phyloP scores from a whole-genome alignment of 306 rosid genomes.

The Potentilla sterilis region DNA sequence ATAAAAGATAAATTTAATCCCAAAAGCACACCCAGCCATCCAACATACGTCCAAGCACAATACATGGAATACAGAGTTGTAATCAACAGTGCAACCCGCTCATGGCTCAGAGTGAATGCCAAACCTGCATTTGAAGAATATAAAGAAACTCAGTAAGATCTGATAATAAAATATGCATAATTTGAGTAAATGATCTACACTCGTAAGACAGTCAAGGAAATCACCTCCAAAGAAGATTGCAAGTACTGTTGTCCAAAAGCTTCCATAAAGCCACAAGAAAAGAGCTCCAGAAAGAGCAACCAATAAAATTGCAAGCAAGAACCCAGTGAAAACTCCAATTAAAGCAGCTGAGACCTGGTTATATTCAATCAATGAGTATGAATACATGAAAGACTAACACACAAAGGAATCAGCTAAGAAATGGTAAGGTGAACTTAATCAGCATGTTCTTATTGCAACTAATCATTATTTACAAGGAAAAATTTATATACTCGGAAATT shows the following conservation, averaged over 20 bases:
- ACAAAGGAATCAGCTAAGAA: background rate
- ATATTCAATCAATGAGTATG: constrained; percentile 27
- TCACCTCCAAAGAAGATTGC: constrained; percentile 87
- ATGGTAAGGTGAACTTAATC: background rate
- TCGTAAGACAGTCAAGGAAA: constrained; percentile 23
- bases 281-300: constrained; percentile 66
- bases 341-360: constrained; percentile 66
- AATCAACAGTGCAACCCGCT: constrained; percentile 67
- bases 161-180: constrained; percentile 15
- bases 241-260: constrained; percentile 81
- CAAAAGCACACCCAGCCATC: constrained; percentile 81
- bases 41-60: constrained; percentile 83
- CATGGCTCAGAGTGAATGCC: constrained; percentile 68
- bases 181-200: constrained; percentile 20
- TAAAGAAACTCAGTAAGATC: constrained; percentile 33
- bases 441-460: background rate
- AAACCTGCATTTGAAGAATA: constrained; percentile 59
- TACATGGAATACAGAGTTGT: constrained; percentile 73
- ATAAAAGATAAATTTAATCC: constrained; percentile 81
- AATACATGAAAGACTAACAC: constrained; percentile 13
- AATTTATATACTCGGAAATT: background rate
- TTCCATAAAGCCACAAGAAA: constrained; percentile 89
- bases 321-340: constrained; percentile 65
- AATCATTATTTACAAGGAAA: background rate
- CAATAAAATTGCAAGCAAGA: constrained; percentile 64